Conservation (phyloP, 768 basidiomycete genomes). For the Mycena belliarum region DNA sequence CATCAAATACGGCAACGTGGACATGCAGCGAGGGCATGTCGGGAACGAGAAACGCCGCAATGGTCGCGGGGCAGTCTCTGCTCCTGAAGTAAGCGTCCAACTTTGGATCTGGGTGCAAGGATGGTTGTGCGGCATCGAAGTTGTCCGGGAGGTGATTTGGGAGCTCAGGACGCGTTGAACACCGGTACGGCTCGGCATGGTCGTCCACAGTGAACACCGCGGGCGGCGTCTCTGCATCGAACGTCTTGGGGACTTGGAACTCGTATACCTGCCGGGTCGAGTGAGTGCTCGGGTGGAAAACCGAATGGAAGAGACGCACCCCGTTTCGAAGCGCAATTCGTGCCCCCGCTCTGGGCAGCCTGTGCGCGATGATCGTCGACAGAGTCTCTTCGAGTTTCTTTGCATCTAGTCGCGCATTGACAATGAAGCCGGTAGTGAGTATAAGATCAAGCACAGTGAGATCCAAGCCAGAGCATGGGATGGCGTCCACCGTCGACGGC, state of each 20-base stretch:
- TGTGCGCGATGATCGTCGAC: neutral
- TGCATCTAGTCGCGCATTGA: neutral
- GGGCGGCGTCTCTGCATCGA: neutral
- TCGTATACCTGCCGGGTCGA: neutral
- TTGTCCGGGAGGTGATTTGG: neutral
- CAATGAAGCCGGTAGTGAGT: neutral
- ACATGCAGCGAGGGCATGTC: constrained; percentile 4
- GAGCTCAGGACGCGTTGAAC: neutral
- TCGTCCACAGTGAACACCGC: neutral
- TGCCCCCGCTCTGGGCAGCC: neutral
- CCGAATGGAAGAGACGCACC: neutral
- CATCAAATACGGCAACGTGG: constrained; percentile 11
- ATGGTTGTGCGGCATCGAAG: neutral
- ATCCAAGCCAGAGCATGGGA: neutral
- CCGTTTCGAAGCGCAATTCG: neutral
- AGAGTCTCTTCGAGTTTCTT: neutral
- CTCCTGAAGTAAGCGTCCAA: neutral
- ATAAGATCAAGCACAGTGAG: neutral
- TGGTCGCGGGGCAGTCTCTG: neutral
- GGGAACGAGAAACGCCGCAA: neutral
- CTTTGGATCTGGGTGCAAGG: neutral
- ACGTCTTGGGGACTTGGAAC: neutral
- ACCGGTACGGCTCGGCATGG: neutral
- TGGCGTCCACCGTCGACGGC: neutral
- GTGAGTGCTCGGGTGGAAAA: neutral